Base-by-base conservation (phyloP, 208 protist genomes). In the Leishmania lainsoni region DNA sequence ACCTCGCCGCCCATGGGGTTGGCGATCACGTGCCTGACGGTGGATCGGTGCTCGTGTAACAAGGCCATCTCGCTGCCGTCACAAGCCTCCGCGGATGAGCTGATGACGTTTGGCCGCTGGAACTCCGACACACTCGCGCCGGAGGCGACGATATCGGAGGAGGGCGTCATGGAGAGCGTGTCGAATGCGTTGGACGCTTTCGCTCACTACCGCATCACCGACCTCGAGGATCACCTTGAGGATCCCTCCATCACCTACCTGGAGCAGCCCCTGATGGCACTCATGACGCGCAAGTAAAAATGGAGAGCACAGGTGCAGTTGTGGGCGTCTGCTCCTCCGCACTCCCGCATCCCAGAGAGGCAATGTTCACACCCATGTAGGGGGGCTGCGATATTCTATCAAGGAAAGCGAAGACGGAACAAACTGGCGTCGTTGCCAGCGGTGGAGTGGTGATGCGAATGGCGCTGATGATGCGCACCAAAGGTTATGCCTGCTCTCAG, bases 191-290 rank as follows among this genome's bases (percentile, higher is more conserved):
- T 97, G 32, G 90, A 94, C 79, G 88, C 87, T 17, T 90, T 96
- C 39, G 92, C 90, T 74, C 90, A 93, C 83, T 93, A 93, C 85
- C 88, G 89, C 49, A 76, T 97, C 6, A 83, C 92, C 1, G 94
- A 97, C 88, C 93, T 97, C 66, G 94, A 97, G 78, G 92, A 97
- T 70, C 94, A 97, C 80, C 81, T 97, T 65, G 92, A 97, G 83
- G 88, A 93, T 66, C 90, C 92, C 63, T 87, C 91, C 59, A 48
- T 95, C 26, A 91, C 94, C 76, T 97, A 95, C 78, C 74, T 96
- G 29, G 90, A 94, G 75, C 94, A 97, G 86, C 84, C 89, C 3
- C 79, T 95, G 59, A 52, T 75, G 5, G 79, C 83, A 16, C 87
- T 93, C 45, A 89, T 92, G 81, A 83, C 68, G 35, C 84, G 83